Evolutionary conservation across 2,329 filamentous ascomycete species (phyloP).

Genomic region (Cladophialophora exuberans): DNA sequence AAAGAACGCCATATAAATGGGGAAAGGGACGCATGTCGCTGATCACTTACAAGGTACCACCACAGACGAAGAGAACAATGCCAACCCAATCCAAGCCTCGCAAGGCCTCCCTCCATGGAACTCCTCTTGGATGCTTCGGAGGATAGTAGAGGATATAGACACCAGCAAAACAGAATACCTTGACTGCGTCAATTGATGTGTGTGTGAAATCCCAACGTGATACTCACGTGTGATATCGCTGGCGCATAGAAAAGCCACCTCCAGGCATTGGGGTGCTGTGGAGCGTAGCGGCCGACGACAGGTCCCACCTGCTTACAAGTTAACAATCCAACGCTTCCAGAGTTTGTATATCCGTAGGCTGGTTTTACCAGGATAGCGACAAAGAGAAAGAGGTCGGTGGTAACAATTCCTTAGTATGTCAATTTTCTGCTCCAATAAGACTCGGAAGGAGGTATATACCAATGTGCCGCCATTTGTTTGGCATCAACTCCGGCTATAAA

Average conservation of each 20-base stretch:
- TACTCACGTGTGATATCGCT: slow-evolving; percentile 45
- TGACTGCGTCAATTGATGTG: slow-evolving; percentile 29
- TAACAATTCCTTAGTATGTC: slow-evolving; percentile 37
- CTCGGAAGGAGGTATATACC: slow-evolving; percentile 26
- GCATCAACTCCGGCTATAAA: slow-evolving; percentile 40
- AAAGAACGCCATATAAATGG: slow-evolving; percentile 41
- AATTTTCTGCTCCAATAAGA: not conserved
- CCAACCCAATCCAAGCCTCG: slow-evolving; percentile 46
- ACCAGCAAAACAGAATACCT: slow-evolving; percentile 8
- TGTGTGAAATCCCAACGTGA: slow-evolving; percentile 45
- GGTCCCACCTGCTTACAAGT: slow-evolving; percentile 30
- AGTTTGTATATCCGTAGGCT: slow-evolving; percentile 40
- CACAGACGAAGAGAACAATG: slow-evolving; percentile 41
- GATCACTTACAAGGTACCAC: slow-evolving; percentile 49
- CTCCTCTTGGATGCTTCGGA: slow-evolving; percentile 44
- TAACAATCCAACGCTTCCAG: slow-evolving; percentile 35
- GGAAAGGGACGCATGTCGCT: slow-evolving; percentile 30
- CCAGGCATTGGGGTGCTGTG: slow-evolving; percentile 41
- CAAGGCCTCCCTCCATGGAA: slow-evolving; percentile 41
- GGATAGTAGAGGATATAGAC: slow-evolving; percentile 43
- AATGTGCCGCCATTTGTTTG: slow-evolving; percentile 54
- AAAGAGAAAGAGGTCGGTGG: slow-evolving; percentile 49
- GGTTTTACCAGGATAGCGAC: slow-evolving; percentile 52
- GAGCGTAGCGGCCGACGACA: not conserved
- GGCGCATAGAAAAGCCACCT: slow-evolving; percentile 52